A percentile compares a stretch with the other conserved stretches of the same genome.
phyloP scores from a whole-genome alignment of 768 basidiomycete genomes.

The Trametes villosa region DNA sequence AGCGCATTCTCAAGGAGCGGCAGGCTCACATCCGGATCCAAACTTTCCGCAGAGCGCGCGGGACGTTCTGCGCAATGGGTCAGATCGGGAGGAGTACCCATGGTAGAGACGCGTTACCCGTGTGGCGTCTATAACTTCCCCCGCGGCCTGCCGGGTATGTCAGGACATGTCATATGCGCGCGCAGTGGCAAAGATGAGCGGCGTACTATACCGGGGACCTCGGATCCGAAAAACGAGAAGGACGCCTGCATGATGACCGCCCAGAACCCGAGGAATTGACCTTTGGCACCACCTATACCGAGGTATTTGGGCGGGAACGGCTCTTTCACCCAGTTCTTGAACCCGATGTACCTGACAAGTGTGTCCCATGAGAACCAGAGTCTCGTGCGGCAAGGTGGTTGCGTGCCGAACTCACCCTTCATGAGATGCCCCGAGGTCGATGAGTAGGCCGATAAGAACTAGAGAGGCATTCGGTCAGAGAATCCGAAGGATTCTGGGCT shows the following conservation, averaged over 20 bases:
- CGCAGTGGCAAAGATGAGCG: too few species aligned
- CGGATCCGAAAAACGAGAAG: conserved; percentile 47
- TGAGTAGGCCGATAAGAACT: conserved; percentile 26
- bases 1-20: neutral
- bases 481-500: conserved; percentile 32
- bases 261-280: conserved; percentile 37
- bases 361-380: neutral
- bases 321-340: conserved; percentile 27
- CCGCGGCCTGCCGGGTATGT: conserved; percentile 27
- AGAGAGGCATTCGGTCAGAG: conserved; percentile 6
- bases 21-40: conserved; percentile 33
- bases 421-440: conserved; percentile 30
- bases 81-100: neutral
- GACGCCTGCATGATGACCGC: conserved; percentile 37
- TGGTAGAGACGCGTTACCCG: conserved; percentile 15
- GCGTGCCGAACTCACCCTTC: conserved; percentile 10
- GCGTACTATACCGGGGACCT: conserved; percentile 35
- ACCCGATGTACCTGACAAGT: conserved; percentile 20
- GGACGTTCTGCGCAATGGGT: conserved; percentile 29
- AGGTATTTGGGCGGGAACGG: conserved; percentile 28
- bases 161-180: neutral
- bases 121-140: conserved; percentile 35
- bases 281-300: conserved; percentile 41
- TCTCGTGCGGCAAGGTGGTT: neutral
- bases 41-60: conserved; percentile 31